Conservation (phyloP, 768 basidiomycete species). For the Pleurotus pulmonarius region DNA sequence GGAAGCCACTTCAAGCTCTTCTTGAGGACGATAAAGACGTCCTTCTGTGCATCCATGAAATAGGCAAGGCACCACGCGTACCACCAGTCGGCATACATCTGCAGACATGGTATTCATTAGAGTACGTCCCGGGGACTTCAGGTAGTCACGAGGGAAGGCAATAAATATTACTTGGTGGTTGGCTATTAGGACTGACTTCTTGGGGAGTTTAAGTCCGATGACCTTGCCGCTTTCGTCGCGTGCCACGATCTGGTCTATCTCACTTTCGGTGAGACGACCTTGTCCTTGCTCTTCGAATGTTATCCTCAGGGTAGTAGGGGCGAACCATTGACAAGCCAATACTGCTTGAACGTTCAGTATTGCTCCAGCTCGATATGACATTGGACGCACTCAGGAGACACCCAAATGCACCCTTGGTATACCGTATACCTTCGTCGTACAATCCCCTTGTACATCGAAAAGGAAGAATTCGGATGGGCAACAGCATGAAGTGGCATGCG, state of each 20-base stretch:
- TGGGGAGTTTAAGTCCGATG: slow-evolving; percentile 63
- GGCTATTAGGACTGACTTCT: slow-evolving; percentile 78
- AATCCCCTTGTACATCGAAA: slow-evolving; percentile 46
- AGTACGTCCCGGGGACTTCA: not conserved
- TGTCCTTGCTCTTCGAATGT: slow-evolving; percentile 71
- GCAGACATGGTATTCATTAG: not conserved
- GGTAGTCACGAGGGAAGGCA: not conserved
- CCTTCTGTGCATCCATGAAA: slow-evolving; percentile 56
- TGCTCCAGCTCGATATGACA: not conserved
- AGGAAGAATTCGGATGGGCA: slow-evolving; percentile 67
- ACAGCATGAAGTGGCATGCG: slow-evolving; percentile 65
- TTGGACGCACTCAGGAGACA: slow-evolving; percentile 59
- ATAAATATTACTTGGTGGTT: slow-evolving; percentile 77
- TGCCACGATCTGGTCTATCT: slow-evolving; percentile 54
- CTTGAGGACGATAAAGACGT: slow-evolving; percentile 91
- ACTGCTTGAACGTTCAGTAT: slow-evolving; percentile 36
- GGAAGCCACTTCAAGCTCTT: slow-evolving; percentile 84
- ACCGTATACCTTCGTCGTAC: slow-evolving; percentile 70
- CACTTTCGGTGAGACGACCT: slow-evolving; percentile 57
- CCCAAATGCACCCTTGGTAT: slow-evolving; percentile 83
- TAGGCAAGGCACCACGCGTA: slow-evolving; percentile 85
- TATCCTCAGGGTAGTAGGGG: slow-evolving; percentile 67
- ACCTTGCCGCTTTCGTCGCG: slow-evolving; percentile 56
- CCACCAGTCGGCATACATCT: slow-evolving; percentile 84
- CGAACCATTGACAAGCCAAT: slow-evolving; percentile 78